Evolutionary conservation across 306 rosid species (phyloP), one percentile per base, ranked within the genome.

Genomic region (Prunus mongolica): DNA sequence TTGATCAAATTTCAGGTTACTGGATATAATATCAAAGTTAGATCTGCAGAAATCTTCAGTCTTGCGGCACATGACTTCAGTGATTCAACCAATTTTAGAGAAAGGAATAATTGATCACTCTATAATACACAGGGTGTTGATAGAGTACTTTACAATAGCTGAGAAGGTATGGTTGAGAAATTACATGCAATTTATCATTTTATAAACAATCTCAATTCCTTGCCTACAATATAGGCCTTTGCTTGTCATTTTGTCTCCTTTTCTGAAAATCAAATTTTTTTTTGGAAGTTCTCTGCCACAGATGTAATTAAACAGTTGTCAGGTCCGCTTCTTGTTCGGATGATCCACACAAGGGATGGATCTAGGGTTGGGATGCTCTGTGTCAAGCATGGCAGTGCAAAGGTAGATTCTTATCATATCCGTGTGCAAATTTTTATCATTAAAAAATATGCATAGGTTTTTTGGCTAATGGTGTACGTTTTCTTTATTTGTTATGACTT

Each of bases 31-130:
- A 60, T 81, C 93, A 75, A 95, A 92, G 86, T 81, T 95, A 80
- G 80, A 81, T 77, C 91, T 95, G 50, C 90, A 88, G 69, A 95
- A 90, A 87, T 82, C 87, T 63, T 87, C 97, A 12, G 99, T 95
- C 84, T 51, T 88, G 22, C 84, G 93, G 81, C 92, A 92, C 82
- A 95, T 95, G 97, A 51, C 83, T 0, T 76, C 89, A 28, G 90
- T 92, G 75, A 86, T 95, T 80, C 96, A 90, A 73, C 99, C 99
- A 45, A 92, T 95, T 87, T 80, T 95, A 75, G 99, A 95, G 82
- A 95, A 95, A 85, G 97, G 97, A 85, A 92, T 95, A 76, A 91
- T 95, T 81, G 97, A 95, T 63, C 97, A 95, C 79, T 90, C 97
- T 82, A 91, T 95, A 82, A 70, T 92, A 76, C 99, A 95, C 82